Evolutionary conservation across 495 filamentous ascomycete species (phyloP).

Genomic region (Penicillium egyptiacum): DNA sequence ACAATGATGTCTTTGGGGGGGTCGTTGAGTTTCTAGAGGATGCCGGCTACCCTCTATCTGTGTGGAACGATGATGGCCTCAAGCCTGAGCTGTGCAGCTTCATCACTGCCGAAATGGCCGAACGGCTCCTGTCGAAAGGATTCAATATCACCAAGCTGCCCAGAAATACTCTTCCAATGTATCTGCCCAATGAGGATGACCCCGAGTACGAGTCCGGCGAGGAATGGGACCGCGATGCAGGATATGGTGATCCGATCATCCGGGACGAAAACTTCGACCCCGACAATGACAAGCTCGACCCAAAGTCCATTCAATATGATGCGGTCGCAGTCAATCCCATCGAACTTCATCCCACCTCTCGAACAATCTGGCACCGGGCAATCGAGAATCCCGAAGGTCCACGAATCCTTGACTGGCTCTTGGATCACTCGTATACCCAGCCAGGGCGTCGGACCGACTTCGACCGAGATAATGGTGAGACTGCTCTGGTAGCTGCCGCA

Average conservation of each 20-base stretch:
- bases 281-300: not conserved
- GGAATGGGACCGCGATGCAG: constrained; percentile 1
- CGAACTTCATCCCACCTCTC: constrained; percentile 1
- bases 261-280: not conserved
- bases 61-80: constrained; percentile 8
- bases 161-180: constrained; percentile 1
- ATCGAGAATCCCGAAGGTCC: constrained; percentile 3
- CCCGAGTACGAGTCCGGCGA: not conserved
- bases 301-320: not conserved
- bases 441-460: not conserved
- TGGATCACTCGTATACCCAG: not conserved
- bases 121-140: constrained; percentile 1
- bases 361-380: constrained; percentile 8
- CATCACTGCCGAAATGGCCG: not conserved
- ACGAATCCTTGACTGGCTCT: not conserved
- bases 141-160: constrained; percentile 4
- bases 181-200: not conserved
- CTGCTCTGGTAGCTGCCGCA: not conserved
- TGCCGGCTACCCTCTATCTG: not conserved
- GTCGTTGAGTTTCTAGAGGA: not conserved
- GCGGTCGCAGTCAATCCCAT: not conserved
- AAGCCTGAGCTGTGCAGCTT: constrained; percentile 7
- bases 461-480: not conserved
- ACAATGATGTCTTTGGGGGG: not conserved
- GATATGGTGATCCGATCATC: constrained; percentile 4